phyloP scores from a whole-genome alignment of 179 eudicot genomes.

The Patellifolia procumbens region DNA sequence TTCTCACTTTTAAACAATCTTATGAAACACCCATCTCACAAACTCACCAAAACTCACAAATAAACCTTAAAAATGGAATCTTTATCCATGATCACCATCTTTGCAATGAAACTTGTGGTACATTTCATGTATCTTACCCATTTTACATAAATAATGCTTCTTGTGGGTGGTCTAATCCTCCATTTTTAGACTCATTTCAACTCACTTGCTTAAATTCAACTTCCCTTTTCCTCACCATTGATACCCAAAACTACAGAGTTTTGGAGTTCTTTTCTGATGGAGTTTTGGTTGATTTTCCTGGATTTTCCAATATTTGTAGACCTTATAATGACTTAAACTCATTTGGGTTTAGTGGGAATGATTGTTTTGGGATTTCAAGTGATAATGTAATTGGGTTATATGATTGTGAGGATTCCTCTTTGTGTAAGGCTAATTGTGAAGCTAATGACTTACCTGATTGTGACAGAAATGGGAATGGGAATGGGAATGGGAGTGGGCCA shows the following conservation, averaged over 20 bases:
- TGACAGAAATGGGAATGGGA: constrained; percentile 26
- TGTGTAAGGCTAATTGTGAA: constrained; percentile 64
- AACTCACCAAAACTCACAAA: constrained; percentile 9
- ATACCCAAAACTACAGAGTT: constrained; percentile 46
- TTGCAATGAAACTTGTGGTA: constrained; percentile 47
- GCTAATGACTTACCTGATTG: constrained; percentile 37
- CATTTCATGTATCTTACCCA: constrained; percentile 38
- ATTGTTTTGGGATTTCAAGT: constrained; percentile 54
- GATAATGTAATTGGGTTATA: constrained; percentile 74
- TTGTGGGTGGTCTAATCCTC: constrained; percentile 29
- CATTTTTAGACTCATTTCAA: constrained; percentile 38
- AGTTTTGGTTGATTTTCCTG: constrained; percentile 57
- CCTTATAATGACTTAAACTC: constrained; percentile 60
- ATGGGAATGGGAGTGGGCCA: constrained; percentile 36
- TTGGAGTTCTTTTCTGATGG: constrained; percentile 68
- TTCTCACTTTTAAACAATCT: constrained; percentile 21
- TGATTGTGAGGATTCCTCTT: constrained; percentile 75
- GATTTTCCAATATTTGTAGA: constrained; percentile 44
- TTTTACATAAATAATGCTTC: constrained; percentile 40
- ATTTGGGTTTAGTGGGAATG: constrained; percentile 49
- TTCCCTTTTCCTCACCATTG: constrained; percentile 45
- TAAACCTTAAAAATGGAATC: constrained; percentile 16
- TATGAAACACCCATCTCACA: constrained; percentile 28
- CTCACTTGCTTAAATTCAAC: constrained; percentile 60
- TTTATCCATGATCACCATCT: constrained; percentile 25